phyloP scores from a whole-genome alignment of 2,329 filamentous ascomycete species.

The Grosmannia penicillata region DNA sequence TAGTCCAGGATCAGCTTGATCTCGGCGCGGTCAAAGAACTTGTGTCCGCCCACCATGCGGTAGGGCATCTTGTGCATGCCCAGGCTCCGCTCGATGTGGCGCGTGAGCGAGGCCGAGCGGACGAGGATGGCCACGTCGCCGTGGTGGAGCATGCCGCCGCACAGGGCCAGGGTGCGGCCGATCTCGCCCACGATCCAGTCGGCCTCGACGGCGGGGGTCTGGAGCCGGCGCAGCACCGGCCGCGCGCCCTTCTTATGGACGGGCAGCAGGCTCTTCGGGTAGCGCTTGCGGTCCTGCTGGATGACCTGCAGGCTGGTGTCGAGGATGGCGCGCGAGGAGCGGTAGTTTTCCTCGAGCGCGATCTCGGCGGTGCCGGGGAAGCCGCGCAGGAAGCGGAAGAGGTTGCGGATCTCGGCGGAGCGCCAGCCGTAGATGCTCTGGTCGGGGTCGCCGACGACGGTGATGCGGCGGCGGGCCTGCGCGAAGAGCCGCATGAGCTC shows the following conservation, averaged over 20 bases:
- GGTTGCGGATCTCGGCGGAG: slow-evolving; percentile 80
- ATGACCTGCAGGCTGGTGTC: slow-evolving; percentile 72
- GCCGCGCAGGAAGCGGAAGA: slow-evolving; percentile 60
- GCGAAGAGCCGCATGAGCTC: slow-evolving; percentile 86
- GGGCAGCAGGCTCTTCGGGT: slow-evolving; percentile 64
- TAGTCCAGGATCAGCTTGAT: slow-evolving; percentile 84
- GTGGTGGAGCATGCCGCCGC: slow-evolving; percentile 55
- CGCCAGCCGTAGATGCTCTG: slow-evolving; percentile 97
- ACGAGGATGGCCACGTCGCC: slow-evolving; percentile 78
- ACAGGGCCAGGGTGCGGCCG: slow-evolving; percentile 52
- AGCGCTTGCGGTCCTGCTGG: slow-evolving; percentile 71
- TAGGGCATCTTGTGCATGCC: slow-evolving; percentile 75
- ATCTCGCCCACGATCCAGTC: slow-evolving; percentile 84
- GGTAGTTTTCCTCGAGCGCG: slow-evolving; percentile 84
- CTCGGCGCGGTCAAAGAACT: slow-evolving; percentile 85
- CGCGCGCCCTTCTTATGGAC: slow-evolving; percentile 67
- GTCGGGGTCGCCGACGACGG: slow-evolving; percentile 90
- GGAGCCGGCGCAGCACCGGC: slow-evolving; percentile 66
- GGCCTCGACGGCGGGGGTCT: slow-evolving; percentile 57
- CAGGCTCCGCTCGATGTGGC: slow-evolving; percentile 72
- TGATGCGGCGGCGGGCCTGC: slow-evolving; percentile 58
- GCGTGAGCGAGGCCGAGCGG: slow-evolving; percentile 68
- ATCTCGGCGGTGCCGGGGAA: slow-evolving; percentile 70
- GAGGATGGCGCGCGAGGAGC: slow-evolving; percentile 77
- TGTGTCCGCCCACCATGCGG: slow-evolving; percentile 76